A percentile compares a stretch with the other conserved stretches of the same genome.
Evolutionary conservation across 2,329 filamentous ascomycete species (phyloP).

Genomic region (Cercospora brassicicola): DNA sequence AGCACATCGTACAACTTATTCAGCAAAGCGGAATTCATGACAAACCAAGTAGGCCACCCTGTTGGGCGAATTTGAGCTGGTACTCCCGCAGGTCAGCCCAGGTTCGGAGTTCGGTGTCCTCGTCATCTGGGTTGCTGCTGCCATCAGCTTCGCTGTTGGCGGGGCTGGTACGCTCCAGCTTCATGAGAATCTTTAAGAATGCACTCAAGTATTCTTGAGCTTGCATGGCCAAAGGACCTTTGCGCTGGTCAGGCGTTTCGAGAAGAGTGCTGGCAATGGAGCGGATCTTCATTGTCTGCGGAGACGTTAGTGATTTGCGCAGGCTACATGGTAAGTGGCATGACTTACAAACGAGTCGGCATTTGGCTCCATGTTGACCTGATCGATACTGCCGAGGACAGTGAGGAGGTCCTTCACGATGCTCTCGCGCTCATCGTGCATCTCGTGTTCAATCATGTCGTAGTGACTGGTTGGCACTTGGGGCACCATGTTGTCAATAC

Average conservation of each 20-base stretch:
- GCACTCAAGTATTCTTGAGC: conserved; percentile 70
- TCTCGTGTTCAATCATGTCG: conserved; percentile 60
- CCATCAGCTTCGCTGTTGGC: conserved; percentile 46
- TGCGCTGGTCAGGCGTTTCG: conserved; percentile 57
- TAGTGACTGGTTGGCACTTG: conserved; percentile 36
- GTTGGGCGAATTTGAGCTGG: conserved; percentile 69
- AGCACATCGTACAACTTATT: conserved; percentile 1
- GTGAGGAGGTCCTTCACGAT: conserved; percentile 77
- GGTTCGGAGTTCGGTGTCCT: conserved; percentile 71
- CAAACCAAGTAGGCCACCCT: conserved; percentile 55
- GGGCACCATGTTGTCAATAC: conserved; percentile 40
- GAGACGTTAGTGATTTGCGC: conserved; percentile 6
- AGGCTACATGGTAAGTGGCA: neutral
- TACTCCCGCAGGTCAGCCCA: conserved; percentile 81
- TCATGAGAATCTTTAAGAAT: conserved; percentile 73
- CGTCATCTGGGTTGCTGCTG: conserved; percentile 51
- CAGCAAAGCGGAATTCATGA: conserved; percentile 23
- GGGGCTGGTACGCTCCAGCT: conserved; percentile 66
- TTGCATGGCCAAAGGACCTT: conserved; percentile 55
- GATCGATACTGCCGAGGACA: conserved; percentile 73
- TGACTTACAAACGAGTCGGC: conserved; percentile 62
- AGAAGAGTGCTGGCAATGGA: conserved; percentile 80
- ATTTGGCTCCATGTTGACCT: conserved; percentile 79
- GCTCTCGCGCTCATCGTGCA: conserved; percentile 74
- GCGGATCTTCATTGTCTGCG: conserved; percentile 75